A percentile compares a stretch with the other conserved stretches of the same genome.
Evolutionary conservation across 176 grass and related monocot genomes (phyloP).

Genomic region (Oryza coarctata): DNA sequence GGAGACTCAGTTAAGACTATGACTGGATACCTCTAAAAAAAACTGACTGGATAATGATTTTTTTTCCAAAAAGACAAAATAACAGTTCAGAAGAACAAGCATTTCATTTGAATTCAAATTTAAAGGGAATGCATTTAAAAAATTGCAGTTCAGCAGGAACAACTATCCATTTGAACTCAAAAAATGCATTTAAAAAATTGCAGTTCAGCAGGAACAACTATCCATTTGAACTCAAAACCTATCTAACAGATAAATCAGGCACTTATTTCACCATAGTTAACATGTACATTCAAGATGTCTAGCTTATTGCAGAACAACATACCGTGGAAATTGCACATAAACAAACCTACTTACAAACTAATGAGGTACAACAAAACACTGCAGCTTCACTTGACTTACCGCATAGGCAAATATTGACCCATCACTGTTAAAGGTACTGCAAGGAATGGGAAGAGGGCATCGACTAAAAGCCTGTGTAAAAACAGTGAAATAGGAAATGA

Average conservation of each 20-base stretch:
- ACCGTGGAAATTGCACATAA: background rate
- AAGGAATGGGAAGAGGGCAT: constrained; percentile 79
- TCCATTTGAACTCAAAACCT: too few species aligned
- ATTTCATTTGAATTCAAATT: background rate
- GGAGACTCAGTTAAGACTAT: background rate
- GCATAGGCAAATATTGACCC: constrained; percentile 96
- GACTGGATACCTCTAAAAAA: too few species aligned
- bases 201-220: too few species aligned
- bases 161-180: background rate
- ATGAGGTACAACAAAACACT: background rate
- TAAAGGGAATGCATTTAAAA: background rate
- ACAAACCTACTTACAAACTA: background rate
- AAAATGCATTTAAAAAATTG: background rate
- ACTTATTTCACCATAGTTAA: background rate
- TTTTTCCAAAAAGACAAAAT: background rate
- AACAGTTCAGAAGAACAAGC: background rate
- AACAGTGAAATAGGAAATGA: constrained; percentile 7
- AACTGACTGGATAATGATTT: background rate
- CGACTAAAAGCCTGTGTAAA: constrained; percentile 72
- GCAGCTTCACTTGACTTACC: constrained; percentile 45
- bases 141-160: background rate
- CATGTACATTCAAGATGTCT: background rate
- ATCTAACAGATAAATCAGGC: background rate
- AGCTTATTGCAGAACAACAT: background rate
- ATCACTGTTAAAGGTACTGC: constrained; percentile 91